Evolutionary conservation across 768 basidiomycete genomes (phyloP), one percentile per base, ranked within the genome.

Genomic region (Phanerochaete carnosa): DNA sequence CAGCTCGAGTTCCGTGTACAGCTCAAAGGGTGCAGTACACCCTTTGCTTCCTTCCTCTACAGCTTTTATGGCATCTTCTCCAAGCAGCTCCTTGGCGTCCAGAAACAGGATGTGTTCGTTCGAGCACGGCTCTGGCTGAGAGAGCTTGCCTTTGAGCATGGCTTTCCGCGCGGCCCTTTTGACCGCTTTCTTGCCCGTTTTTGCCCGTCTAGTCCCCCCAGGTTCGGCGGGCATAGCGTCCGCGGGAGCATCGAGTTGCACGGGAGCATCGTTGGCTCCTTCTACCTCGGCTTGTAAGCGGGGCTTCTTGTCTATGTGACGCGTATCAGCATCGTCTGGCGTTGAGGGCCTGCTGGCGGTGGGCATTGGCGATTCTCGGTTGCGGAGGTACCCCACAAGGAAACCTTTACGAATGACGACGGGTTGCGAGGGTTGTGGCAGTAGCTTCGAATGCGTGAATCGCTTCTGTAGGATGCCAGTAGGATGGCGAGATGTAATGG

Each of bases 81-180:
- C 93, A 2, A 97, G 75, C 3, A 94, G 76, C 2, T 76, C 78
- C 30, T 83, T 69, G 25, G 95, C 81, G 59, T 97, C 94, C 52
- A 79, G 82, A 74, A 82, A 85, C 29, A 91, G 74, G 12, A 95
- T 89, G 67, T 94, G 92, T 25, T 88, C 89, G 16, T 83, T 65
- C 2, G 92, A 88, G 66, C 82, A 89, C 0, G 82, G 77, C 51
- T 92, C 92, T 1, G 86, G 83, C 1, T 80, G 61, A 1, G 67
- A 55, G 28, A 69, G 65, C 58, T 68, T 72, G 65, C 33, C 72
- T 78, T 64, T 68, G 61, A 68, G 64, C 59, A 68, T 72, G 65
- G 33, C 72, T 78, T 64, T 68, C 60, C 66, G 72, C 69, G 1
- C 70, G 62, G 37, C 28, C 26, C 52, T 53, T 45, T 60, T 59